Conservation (phyloP, 257 asterid species). For the Mentha longifolia region DNA sequence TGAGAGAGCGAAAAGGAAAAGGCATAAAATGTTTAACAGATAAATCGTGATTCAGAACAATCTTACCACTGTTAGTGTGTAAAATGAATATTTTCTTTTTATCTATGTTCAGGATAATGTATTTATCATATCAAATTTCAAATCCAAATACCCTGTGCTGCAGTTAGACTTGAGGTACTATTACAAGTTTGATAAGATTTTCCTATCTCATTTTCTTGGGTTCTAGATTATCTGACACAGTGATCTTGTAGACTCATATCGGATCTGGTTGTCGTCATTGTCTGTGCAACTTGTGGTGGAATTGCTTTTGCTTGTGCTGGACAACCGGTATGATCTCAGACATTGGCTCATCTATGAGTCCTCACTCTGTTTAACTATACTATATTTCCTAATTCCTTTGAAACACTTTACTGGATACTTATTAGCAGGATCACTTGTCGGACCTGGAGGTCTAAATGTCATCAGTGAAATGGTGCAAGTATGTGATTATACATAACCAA, state of each 20-base stretch:
- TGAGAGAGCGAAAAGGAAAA: background rate
- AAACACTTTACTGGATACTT: slow-evolving; percentile 73
- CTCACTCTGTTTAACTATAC: slow-evolving; percentile 21
- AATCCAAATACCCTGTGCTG: slow-evolving; percentile 92
- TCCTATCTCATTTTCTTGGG: slow-evolving; percentile 30
- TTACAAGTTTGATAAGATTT: slow-evolving; percentile 28
- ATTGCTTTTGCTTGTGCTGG: slow-evolving; percentile 99
- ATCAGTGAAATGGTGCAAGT: slow-evolving; percentile 99
- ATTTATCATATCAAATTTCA: slow-evolving; percentile 95
- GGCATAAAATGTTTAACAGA: slow-evolving; percentile 15
- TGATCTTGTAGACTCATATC: slow-evolving; percentile 82
- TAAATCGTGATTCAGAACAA: slow-evolving; percentile 11
- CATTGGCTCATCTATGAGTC: slow-evolving; percentile 31
- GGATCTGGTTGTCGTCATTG: slow-evolving; percentile 95
- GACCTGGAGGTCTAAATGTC: slow-evolving; percentile 96
- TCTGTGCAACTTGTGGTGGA: slow-evolving; percentile 99
- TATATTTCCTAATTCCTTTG: slow-evolving; percentile 31
- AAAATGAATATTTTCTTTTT: background rate
- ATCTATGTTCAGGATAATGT: slow-evolving; percentile 75
- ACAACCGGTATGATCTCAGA: slow-evolving; percentile 79
- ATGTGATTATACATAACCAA: slow-evolving; percentile 40
- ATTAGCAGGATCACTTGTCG: slow-evolving; percentile 97
- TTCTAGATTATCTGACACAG: slow-evolving; percentile 30
- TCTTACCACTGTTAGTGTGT: slow-evolving; percentile 24
- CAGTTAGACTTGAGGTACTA: slow-evolving; percentile 92